phyloP scores from a whole-genome alignment of 352 stramenopile species.

The Globisporangium middletonii region DNA sequence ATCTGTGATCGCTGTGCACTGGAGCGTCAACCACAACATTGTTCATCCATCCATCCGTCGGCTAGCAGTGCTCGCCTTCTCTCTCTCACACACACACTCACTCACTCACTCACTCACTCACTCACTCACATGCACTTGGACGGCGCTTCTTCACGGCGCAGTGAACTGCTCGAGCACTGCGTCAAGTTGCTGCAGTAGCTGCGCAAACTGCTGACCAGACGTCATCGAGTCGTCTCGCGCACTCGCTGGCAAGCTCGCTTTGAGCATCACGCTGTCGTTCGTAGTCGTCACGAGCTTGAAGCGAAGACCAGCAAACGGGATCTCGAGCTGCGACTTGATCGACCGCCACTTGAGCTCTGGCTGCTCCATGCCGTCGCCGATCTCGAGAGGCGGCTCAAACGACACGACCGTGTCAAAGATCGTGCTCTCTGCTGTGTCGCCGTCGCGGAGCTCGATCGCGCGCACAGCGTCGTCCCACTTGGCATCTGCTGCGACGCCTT shows the following conservation, averaged over 20 bases:
- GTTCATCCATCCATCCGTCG: no score
- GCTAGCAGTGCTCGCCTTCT: no score
- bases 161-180: no score
- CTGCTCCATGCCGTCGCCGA: background rate
- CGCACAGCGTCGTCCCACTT: background rate
- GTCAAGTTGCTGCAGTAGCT: no score
- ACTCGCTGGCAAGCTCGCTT: background rate
- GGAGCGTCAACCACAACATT: no score
- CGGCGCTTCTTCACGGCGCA: no score
- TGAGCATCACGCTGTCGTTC: background rate
- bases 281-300: background rate
- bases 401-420: background rate
- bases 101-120: no score
- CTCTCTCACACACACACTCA: no score
- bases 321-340: background rate
- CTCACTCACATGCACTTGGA: no score
- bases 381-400: background rate
- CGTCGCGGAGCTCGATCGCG: background rate
- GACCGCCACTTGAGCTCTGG: background rate
- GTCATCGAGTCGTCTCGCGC: background rate
- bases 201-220: background rate
- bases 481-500: background rate
- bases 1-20: no score
- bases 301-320: conserved; percentile 1
- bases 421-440: background rate